Base-by-base conservation (phyloP, 1,139 yeast genomes). In the Spencermartinsiella ligniputridi region DNA sequence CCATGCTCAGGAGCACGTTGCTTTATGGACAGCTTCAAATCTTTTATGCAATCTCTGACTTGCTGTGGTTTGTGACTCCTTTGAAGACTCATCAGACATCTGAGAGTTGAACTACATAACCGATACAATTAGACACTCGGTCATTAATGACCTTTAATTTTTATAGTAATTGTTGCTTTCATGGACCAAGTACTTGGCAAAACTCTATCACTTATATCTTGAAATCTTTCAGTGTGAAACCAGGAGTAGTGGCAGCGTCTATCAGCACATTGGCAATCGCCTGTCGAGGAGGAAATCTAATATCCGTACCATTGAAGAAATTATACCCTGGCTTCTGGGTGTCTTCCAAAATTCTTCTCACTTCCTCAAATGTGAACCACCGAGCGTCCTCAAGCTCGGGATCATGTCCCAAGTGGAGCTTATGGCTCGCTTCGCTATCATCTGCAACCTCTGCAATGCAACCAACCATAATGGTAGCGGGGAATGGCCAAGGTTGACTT, bases 401-500 rank as follows among this genome's bases (percentile, higher is more conserved):
- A 61, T 90, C 97, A 58, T 88, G 88, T 21, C 81, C 87, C 48
- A 88, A 69, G 56, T 83, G 72, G 52, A 90, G 83, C 6, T 43
- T 44, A 41, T 58, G 60, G 27, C 58, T 45, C 12, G 53, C 63
- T 0, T 82, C 84, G 52, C 81, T 73, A 57, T 78, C 79, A 8
- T 82, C 85, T 1, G 82, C 84, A 32, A 74, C 72, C 44, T 66
- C 67, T 0, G 87, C 96, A 46, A 89, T 63, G 63, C 97, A 89
- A 9, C 97, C 97, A 55, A 92, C 75, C 97, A 90, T 90, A 57
- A 92, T 67, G 61, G 85, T 89, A 0, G 88, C 88, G 1, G 97
- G 97, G 66, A 81, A 90, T 19, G 97, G 98, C 97, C 97, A 89
- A 4, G 97, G 96, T 64, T 89, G 97, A 6, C 92, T 78, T 60